Conservation (phyloP, 75 land plant species). For the Pinus taeda region DNA sequence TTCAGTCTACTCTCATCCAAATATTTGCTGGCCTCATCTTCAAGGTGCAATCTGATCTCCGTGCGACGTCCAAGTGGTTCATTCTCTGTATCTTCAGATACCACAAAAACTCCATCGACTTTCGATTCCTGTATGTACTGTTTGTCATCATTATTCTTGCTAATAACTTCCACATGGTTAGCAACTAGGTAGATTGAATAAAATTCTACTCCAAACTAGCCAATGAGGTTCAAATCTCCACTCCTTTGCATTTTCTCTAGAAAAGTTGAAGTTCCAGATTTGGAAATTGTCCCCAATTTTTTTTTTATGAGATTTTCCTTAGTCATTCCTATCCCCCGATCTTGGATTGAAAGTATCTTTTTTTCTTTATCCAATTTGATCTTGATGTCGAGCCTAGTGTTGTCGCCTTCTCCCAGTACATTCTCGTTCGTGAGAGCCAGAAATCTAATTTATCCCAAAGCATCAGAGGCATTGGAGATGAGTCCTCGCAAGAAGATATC, state of each 20-base stretch:
- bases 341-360: conserved; percentile 80
- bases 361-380: conserved; percentile 96
- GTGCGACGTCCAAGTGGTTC: conserved; percentile 96
- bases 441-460: conserved; percentile 95
- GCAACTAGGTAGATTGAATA: conserved; percentile 97
- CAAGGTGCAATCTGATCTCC: conserved; percentile 87
- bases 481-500: conserved; percentile 94
- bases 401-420: conserved; percentile 93
- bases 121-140: conserved; percentile 99
- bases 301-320: conserved; percentile 96
- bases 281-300: conserved; percentile 96
- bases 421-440: conserved; percentile 90
- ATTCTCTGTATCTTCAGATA: conserved; percentile 89
- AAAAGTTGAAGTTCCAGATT: conserved; percentile 98
- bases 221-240: conserved; percentile 88
- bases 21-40: conserved; percentile 83
- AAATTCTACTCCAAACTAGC: conserved; percentile 98
- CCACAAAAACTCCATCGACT: conserved; percentile 95
- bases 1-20: conserved; percentile 20
- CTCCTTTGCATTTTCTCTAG: conserved; percentile 95
- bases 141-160: conserved; percentile 98
- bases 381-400: conserved; percentile 88
- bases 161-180: conserved; percentile 95
- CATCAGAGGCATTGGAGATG: conserved; percentile 99
- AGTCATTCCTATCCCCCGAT: conserved; percentile 98